Evolutionary conservation across 352 stramenopile species (phyloP), one percentile per base, ranked within the genome.

Genomic region (Globisporangium barbulae): DNA sequence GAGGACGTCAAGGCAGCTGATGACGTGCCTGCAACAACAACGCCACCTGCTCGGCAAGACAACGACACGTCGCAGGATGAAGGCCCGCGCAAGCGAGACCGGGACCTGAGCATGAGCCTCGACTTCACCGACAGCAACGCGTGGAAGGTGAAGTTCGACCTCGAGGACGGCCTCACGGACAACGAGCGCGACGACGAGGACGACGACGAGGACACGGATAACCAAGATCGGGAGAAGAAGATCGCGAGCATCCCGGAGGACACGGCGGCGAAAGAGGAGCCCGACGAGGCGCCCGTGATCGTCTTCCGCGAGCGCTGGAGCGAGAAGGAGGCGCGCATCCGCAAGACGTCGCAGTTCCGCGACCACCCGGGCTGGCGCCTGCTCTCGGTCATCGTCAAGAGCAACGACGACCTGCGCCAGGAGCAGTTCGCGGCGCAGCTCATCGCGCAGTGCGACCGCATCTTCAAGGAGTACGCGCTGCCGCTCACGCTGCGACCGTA

Each of bases 351-450:
- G 1, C 70, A 70, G 31, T 83, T 80, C 44, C 73, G 75, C 3
- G 68, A 78, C 42, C 78, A 88, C 60, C 79, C 72, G 39, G 80
- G 81, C 21, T 92, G 86, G 78, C 73, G 82, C 13, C 61, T 93
- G 49, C 72, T 94, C 35, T 88, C 88, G 52, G 89, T 99, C 19
- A 99, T 99, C 65, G 94, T 99, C 2, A 99, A 95, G 78, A 98
- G 93, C 50, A 98, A 99, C 65, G 98, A 99, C 70, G 97, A 99
- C 60, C 74, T 99, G 55, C 85, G 97, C 2, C 98, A 99, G 72
- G 97, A 99, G 75, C 90, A 98, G 31, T 98, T 99, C 75, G 94
- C 97, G 0, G 96, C 98, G 62, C 96, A 99, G 70, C 74, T 99
- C 4, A 99, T 99, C 65, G 83, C 93, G 22, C 83, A 98, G 52